Percentiles rank a stretch among this genome's conserved stretches.
These are phyloP conservation scores for Apiosordaria backusii DNA, from an alignment of 495 filamentous ascomycete genomes.

Conservation along the genomic window DNA sequence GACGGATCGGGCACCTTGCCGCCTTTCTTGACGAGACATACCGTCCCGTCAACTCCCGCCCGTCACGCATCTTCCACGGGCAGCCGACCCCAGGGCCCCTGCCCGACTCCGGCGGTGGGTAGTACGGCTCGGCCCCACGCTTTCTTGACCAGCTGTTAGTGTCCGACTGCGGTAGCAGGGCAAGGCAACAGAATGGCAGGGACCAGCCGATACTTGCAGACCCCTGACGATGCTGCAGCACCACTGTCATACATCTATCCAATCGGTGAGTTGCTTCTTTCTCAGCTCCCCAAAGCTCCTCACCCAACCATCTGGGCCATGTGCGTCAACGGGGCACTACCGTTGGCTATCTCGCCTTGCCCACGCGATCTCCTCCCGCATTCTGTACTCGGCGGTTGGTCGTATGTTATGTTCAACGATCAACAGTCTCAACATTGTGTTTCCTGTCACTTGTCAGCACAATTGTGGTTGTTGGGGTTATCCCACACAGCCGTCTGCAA, in stretches of 20 bases:
- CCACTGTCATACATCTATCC: slow-evolving; percentile 46
- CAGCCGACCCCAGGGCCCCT: background rate
- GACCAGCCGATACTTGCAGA: slow-evolving; percentile 36
- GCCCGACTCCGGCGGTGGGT: slow-evolving; percentile 9
- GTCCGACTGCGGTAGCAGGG: slow-evolving; percentile 1
- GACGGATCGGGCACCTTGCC: background rate
- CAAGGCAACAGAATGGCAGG: slow-evolving; percentile 25
- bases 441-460: background rate
- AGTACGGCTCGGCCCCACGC: slow-evolving; percentile 7
- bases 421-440: background rate
- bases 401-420: background rate
- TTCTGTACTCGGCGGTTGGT: slow-evolving; percentile 22
- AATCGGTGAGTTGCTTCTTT: slow-evolving; percentile 45
- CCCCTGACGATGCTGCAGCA: slow-evolving; percentile 40
- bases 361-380: slow-evolving; percentile 27
- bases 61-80: background rate
- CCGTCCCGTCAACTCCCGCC: background rate
- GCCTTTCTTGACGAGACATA: background rate
- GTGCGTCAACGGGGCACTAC: slow-evolving; percentile 36
- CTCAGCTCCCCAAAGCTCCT: slow-evolving; percentile 21
- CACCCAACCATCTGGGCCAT: slow-evolving; percentile 47
- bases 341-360: slow-evolving; percentile 34
- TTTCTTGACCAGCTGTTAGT: background rate
- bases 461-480: background rate
- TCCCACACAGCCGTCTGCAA: slow-evolving; percentile 5